These are phyloP conservation scores for Saposhnikovia divaricata DNA, from an alignment of 129 eudicot species.

Conservation along the genomic window DNA sequence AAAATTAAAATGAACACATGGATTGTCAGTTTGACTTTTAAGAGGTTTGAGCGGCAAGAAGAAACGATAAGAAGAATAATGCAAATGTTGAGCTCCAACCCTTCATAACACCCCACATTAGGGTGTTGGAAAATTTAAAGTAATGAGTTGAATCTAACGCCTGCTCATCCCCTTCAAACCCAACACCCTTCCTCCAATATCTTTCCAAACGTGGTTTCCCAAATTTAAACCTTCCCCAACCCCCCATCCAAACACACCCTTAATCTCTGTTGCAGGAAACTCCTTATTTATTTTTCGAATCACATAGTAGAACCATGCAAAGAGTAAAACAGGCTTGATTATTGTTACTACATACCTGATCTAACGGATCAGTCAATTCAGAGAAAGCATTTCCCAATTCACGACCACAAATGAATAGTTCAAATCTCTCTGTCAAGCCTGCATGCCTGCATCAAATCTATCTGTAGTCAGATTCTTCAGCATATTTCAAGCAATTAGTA, in stretches of 20 bases:
- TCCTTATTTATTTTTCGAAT: neutral
- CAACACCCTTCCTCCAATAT: too few species aligned
- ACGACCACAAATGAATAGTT: slow-evolving; percentile 94
- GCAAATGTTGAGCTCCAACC: too few species aligned
- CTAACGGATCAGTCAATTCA: slow-evolving; percentile 92
- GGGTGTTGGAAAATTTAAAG: too few species aligned
- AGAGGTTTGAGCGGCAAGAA: too few species aligned
- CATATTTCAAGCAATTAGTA: neutral
- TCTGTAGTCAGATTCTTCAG: neutral
- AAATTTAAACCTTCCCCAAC: too few species aligned
- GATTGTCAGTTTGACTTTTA: too few species aligned
- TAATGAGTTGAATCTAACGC: too few species aligned
- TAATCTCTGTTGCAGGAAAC: neutral
- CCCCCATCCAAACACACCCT: neutral
- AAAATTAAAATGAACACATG: too few species aligned
- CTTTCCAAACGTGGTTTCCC: too few species aligned
- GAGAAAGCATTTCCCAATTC: slow-evolving; percentile 95
- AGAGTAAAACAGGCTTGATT: neutral
- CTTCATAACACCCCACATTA: too few species aligned
- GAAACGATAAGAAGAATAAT: too few species aligned
- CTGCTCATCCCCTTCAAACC: too few species aligned
- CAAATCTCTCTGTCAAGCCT: slow-evolving; percentile 96
- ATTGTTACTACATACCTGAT: slow-evolving; percentile 57
- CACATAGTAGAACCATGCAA: neutral
- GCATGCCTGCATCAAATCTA: slow-evolving; percentile 36